Evolutionary conservation across 331 rosid species (phyloP), one percentile per base, ranked within the genome.

Genomic region (Quercus lobata): DNA sequence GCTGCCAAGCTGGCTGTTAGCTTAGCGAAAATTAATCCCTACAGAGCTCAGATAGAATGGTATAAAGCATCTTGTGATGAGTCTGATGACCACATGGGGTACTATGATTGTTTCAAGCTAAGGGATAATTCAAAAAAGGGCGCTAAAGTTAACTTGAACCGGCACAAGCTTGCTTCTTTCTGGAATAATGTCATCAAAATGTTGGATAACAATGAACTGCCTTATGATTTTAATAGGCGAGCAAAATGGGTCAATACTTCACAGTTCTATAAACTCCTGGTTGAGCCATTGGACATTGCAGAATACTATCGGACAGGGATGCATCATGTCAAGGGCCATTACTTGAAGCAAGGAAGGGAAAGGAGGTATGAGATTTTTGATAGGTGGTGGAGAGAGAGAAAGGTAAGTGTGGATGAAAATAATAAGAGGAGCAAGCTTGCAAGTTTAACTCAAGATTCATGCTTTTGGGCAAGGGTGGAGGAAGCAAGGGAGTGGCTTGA

Each of bases 271-370:
- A 85, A 84, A 69, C 90, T 90, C 25, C 81, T 94, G 30, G 97
- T 90, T n/a, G 97, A 94, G 89, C 98, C 97, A 35, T 54, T 94
- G 11, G 99, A 96, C 8, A 93, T 96, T 62, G 99, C 98, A 0
- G 97, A 93, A 15, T 93, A 93, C 29, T 93, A 96, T 25, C 41
- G 89, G 49, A 76, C 61, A 8, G 86, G 81, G 5, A 83, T 1
- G 89, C 89, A 94, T 82, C 62, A 1, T 29, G 72, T 6, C 35
- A 82, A 87, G 61, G 98, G 97, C 1, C 98, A 94, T 81, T 94
- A 94, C 88, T 79, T 87, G 63, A 74, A 73, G 65, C 82, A 85
- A 57, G 97, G 97, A 52, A 85, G 98, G 75, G 91, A 88, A 77
- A 87, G 90, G 80, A 86, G 97, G 70, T 88, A 84, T 61, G 85